These are phyloP conservation scores for Strigomonas culicis DNA, from an alignment of 208 protist genomes.

Conservation along the genomic window DNA sequence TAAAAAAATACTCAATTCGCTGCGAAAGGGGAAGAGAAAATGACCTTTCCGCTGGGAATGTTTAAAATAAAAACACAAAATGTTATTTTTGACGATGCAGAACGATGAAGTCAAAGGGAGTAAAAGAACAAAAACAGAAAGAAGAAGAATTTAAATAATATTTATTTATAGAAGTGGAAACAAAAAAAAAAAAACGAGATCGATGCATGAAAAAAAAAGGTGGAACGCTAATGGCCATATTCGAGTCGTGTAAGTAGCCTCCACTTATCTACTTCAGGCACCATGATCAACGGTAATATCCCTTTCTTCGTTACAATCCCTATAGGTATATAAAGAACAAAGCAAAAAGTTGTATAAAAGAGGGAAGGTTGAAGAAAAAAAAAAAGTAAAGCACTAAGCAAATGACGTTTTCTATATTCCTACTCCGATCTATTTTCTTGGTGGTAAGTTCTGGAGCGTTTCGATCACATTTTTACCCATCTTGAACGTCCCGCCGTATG, in stretches of 20 bases:
- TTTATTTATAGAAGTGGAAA: slow-evolving; percentile 5
- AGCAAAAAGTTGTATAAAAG: background rate
- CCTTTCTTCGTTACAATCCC: too few species aligned
- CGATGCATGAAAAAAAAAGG: too few species aligned
- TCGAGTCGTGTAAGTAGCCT: too few species aligned
- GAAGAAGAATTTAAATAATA: background rate
- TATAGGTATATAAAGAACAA: background rate
- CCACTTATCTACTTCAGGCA: too few species aligned
- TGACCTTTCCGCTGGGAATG: too few species aligned
- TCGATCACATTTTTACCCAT: slow-evolving; percentile 13
- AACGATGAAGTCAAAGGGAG: background rate
- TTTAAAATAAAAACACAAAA: too few species aligned
- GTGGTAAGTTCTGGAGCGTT: background rate
- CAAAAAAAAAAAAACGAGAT: slow-evolving; percentile 16
- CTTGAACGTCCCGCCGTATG: slow-evolving; percentile 30
- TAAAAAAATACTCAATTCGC: too few species aligned
- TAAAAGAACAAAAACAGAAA: background rate
- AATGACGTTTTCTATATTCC: background rate
- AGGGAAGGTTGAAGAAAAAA: slow-evolving; percentile 1
- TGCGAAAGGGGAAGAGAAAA: too few species aligned
- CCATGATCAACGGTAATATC: too few species aligned
- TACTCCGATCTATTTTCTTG: background rate
- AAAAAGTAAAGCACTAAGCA: background rate
- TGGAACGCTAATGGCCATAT: too few species aligned
- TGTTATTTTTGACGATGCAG: too few species aligned